Percentiles rank a stretch among this genome's conserved stretches.
Conservation (phyloP, 192 early-diverging fungal species). For the Rhizophagus sp. region DNA sequence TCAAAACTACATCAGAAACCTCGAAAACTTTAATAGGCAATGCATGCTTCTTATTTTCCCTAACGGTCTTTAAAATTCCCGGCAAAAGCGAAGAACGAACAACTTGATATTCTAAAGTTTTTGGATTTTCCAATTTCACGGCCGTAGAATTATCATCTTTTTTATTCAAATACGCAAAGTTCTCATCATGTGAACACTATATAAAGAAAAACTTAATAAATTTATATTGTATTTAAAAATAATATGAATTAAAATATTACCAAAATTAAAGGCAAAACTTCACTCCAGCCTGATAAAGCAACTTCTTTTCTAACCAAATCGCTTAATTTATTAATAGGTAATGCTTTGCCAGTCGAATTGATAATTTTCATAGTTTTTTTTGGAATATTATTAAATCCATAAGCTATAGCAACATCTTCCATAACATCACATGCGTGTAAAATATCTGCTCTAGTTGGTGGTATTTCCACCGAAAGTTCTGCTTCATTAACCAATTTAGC, state of each 20-base stretch:
- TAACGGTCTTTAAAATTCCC: conserved; percentile 91
- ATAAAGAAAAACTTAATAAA: conserved; percentile 42
- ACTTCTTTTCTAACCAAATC: conserved; percentile 84
- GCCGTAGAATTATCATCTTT: conserved; percentile 78
- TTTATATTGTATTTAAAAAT: not conserved
- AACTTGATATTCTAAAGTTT: conserved; percentile 89
- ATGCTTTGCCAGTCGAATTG: conserved; percentile 82
- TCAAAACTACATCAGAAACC: conserved; percentile 90
- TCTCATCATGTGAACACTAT: conserved; percentile 97
- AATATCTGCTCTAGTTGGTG: conserved; percentile 91
- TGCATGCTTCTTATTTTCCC: conserved; percentile 82
- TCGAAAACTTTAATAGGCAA: conserved; percentile 96
- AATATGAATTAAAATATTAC: conserved; percentile 41
- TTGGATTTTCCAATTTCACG: conserved; percentile 89
- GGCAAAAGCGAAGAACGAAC: conserved; percentile 91
- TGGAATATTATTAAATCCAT: conserved; percentile 92
- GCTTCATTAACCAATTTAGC: conserved; percentile 55
- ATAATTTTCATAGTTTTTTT: conserved; percentile 77
- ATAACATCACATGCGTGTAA: conserved; percentile 97
- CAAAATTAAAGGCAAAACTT: conserved; percentile 91
- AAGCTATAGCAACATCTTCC: conserved; percentile 97
- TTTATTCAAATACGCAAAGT: conserved; percentile 85
- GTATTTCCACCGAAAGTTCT: conserved; percentile 74
- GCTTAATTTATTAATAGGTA: conserved; percentile 91
- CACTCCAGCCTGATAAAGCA: conserved; percentile 91